A percentile compares a stretch with the other conserved stretches of the same genome.
phyloP scores from a whole-genome alignment of 768 basidiomycete species.

The Phaeotremella fagi region DNA sequence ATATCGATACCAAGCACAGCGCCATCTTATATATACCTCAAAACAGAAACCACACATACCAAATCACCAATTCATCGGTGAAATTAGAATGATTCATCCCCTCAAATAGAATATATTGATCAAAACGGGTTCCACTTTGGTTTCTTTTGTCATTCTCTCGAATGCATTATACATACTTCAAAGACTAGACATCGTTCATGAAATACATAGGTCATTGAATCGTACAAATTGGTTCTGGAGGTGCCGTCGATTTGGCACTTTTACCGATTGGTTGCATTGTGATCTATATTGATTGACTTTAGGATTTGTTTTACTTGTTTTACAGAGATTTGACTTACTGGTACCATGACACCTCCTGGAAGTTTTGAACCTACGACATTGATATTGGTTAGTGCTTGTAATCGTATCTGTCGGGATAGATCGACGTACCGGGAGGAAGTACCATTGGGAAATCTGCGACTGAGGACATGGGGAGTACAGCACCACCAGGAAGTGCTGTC shows the following conservation, averaged over 20 bases:
- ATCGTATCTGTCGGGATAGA: not conserved
- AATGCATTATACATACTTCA: no score
- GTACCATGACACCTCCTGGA: slow-evolving; percentile 43
- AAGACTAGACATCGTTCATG: no score
- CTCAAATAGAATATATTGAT: not conserved
- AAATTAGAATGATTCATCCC: not conserved
- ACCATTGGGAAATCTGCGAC: slow-evolving; percentile 43
- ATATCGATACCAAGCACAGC: not conserved
- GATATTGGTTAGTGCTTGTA: not conserved
- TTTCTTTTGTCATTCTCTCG: no score
- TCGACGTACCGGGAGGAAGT: slow-evolving; percentile 25
- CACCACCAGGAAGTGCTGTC: slow-evolving; percentile 39
- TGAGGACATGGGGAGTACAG: slow-evolving; percentile 40
- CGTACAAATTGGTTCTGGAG: slow-evolving; percentile 19
- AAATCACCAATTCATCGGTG: no score
- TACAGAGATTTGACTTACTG: slow-evolving; percentile 18
- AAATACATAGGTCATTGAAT: slow-evolving; percentile 15
- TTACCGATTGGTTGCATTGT: slow-evolving; percentile 21
- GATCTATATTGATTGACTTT: slow-evolving; percentile 5
- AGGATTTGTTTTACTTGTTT: not conserved
- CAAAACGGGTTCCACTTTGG: no score
- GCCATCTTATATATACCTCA: not conserved
- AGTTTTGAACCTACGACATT: slow-evolving; percentile 25
- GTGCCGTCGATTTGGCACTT: slow-evolving; percentile 1
- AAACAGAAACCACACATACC: not conserved